Conservation (phyloP, 805 yeast genomes). For the Teunomyces atbi region DNA sequence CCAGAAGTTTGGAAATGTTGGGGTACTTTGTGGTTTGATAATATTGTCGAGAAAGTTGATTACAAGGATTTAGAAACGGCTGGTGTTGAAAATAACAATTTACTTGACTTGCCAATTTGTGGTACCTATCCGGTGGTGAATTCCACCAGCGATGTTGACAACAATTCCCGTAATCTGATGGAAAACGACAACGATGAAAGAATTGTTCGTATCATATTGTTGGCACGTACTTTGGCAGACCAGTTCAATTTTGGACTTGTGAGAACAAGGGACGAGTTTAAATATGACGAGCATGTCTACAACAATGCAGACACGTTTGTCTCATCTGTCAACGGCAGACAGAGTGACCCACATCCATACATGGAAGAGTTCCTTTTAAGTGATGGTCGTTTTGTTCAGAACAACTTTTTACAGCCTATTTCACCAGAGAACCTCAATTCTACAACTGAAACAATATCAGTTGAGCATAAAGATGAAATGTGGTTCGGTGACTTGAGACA, state of each 20-base stretch:
- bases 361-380: slow-evolving; percentile 36
- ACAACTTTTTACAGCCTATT: slow-evolving; percentile 38
- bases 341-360: slow-evolving; percentile 22
- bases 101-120: slow-evolving; percentile 66
- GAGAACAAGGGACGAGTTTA: slow-evolving; percentile 46
- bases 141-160: slow-evolving; percentile 7
- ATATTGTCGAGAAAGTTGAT: slow-evolving; percentile 52
- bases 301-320: slow-evolving; percentile 22
- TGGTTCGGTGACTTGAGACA: slow-evolving; percentile 18
- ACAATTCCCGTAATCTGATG: slow-evolving; percentile 20
- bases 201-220: slow-evolving; percentile 48
- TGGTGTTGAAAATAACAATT: slow-evolving; percentile 52
- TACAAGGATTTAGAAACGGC: slow-evolving; percentile 48
- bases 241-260: slow-evolving; percentile 54
- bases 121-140: slow-evolving; percentile 45
- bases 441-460: slow-evolving; percentile 9
- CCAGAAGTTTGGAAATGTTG: slow-evolving; percentile 83
- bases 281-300: slow-evolving; percentile 32
- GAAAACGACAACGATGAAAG: slow-evolving; percentile 50
- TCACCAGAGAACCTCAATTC: slow-evolving; percentile 27
- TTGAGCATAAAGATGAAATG: slow-evolving; percentile 23
- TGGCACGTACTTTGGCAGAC: slow-evolving; percentile 53
- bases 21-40: slow-evolving; percentile 82
- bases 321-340: slow-evolving; percentile 15
- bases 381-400: slow-evolving; percentile 42